Evolutionary conservation across 345 rosid genomes (phyloP), one percentile per base, ranked within the genome.

Genomic region (Hibiscus trionum): DNA sequence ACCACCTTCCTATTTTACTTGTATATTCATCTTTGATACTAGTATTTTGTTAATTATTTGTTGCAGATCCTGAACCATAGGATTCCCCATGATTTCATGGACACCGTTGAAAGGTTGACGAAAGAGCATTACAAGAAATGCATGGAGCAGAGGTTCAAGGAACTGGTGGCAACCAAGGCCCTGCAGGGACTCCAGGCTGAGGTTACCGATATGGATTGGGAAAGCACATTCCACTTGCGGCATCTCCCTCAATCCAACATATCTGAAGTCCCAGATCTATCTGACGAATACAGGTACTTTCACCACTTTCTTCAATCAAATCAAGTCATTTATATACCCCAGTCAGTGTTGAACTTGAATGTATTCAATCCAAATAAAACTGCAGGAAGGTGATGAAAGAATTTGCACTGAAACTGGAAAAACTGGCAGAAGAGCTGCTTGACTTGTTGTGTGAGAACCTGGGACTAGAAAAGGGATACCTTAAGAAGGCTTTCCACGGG

Each of bases 171-270:
- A 33, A 82, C 92, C 80, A 88, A 80, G 69, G 95, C 84, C 3
- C 88, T 91, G 0, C 92, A 86, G n/a, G 86, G 80, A 55, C 82
- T 87, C 61, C 72, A 77, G 35, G 59, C 86, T 2, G 97, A 90
- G 86, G 84, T 91, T 78, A 81, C 76, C 17, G 95, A 91, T 69
- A 66, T 91, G 85, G 98, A 94, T 67, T 91, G 98, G 98, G 98
- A 94, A 69, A 87, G 90, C 73, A 94, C 98, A 42, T 94, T 91
- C 81, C 75, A 21, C 73, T 52, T 94, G 12, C 86, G 84, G 46
- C 98, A 94, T 77, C 96, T 87, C 24, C 97, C 98, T 6, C 55
- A 69, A 39, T 86, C 96, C 0, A 88, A 87, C 82, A 79, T 91
- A 56, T 66, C 84, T 53, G 76, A 88, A 63, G 55, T 94, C 76